Evolutionary conservation across 1,284 basidiomycete species (phyloP).

Genomic region (Ustilago tritici): DNA sequence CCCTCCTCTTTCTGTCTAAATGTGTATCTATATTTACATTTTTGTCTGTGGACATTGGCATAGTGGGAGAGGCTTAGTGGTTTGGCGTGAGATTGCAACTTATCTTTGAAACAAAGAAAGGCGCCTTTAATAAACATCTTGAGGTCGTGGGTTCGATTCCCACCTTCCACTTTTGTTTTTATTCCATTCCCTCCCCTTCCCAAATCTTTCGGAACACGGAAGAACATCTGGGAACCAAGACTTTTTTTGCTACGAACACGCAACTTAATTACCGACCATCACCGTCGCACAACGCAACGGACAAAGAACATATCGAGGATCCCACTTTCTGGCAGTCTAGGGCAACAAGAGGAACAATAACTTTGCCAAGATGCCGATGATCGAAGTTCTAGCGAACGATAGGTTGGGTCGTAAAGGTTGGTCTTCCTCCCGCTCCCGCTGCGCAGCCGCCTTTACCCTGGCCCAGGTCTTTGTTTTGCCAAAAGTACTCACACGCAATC

Average conservation of each 20-base stretch:
- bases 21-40: no score
- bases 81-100: conserved; percentile 62
- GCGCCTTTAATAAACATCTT: conserved; percentile 36
- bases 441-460: not conserved
- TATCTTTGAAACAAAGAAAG: conserved; percentile 14
- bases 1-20: not conserved
- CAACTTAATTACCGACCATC: not conserved
- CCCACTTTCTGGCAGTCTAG: no score
- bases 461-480: not conserved
- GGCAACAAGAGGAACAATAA: not conserved
- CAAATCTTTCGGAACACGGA: conserved; percentile 10
- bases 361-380: conserved; percentile 68
- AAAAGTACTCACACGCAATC: no score
- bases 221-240: conserved; percentile 18
- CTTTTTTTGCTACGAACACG: not conserved
- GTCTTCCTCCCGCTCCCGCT: not conserved
- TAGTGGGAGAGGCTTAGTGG: conserved; percentile 61
- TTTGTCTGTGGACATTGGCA: accelerated
- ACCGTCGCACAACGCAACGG: not conserved
- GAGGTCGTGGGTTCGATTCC: conserved; percentile 62
- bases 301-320: no score
- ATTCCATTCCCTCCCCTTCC: not conserved
- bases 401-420: conserved; percentile 93
- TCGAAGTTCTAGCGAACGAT: conserved; percentile 94
- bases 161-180: conserved; percentile 53